Conservation (phyloP, 2,329 filamentous ascomycete species). For the Daldinia sp. region DNA sequence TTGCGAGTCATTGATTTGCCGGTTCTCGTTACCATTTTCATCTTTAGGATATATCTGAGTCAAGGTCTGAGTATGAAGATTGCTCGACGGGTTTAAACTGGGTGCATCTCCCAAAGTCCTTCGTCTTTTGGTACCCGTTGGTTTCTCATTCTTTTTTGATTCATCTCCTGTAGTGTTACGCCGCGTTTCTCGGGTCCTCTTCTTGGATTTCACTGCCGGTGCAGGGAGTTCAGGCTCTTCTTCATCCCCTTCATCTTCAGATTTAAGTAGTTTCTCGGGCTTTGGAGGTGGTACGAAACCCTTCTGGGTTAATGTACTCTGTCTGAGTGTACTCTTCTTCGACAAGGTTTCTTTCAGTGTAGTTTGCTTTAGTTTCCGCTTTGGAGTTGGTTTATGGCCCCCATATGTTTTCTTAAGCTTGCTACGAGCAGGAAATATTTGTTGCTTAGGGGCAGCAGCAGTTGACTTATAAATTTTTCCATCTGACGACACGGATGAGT, state of each 20-base stretch:
- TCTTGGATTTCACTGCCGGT: constrained; percentile 21
- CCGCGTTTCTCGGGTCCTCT: constrained; percentile 35
- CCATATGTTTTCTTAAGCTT: constrained; percentile 42
- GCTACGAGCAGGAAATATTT: constrained; percentile 39
- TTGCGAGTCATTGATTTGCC: constrained; percentile 43
- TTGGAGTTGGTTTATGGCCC: no score
- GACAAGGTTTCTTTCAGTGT: no score
- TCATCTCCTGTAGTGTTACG: constrained; percentile 45
- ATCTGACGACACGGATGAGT: constrained; percentile 19
- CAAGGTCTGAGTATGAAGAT: constrained; percentile 47
- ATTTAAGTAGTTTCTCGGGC: constrained; percentile 30
- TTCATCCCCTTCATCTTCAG: constrained; percentile 31
- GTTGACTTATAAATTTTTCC: constrained; percentile 38
- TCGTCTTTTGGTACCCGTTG: constrained; percentile 42
- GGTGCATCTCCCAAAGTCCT: constrained; percentile 46
- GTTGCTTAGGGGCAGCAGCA: constrained; percentile 41
- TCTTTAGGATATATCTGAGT: constrained; percentile 40
- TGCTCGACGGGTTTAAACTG: constrained; percentile 37
- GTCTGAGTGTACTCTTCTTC: constrained; percentile 30
- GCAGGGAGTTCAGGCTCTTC: constrained; percentile 14
- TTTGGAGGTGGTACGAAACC: constrained; percentile 40
- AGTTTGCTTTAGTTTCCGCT: no score
- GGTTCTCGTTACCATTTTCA: constrained; percentile 30
- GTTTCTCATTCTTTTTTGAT: constrained; percentile 30
- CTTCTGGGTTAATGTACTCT: constrained; percentile 46